A percentile compares a stretch with the other conserved stretches of the same genome.
Conservation (phyloP, 176 grass and related monocot genomes). For the Oryza glumipatula region DNA sequence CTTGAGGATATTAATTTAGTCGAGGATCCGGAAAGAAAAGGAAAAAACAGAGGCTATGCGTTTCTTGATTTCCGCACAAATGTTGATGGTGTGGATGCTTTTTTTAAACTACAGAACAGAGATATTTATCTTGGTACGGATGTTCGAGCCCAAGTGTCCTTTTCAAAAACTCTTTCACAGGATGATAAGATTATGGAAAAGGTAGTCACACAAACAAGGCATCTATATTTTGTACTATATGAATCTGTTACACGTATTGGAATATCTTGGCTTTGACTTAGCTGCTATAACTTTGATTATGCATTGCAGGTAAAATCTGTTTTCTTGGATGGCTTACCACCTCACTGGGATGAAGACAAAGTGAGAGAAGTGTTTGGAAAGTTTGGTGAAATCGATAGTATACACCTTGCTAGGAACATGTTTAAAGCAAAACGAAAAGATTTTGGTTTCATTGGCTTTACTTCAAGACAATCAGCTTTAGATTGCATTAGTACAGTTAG, state of each 20-base stretch:
- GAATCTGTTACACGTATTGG: conserved; percentile 20
- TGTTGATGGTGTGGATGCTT: conserved; percentile 67
- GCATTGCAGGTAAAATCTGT: conserved; percentile 64
- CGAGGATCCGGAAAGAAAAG: conserved; percentile 67
- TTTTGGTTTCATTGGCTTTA: conserved; percentile 73
- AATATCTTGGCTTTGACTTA: conserved; percentile 24
- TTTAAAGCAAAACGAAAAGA: conserved; percentile 60
- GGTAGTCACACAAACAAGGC: conserved; percentile 35
- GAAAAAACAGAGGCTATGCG: conserved; percentile 82
- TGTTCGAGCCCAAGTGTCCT: conserved; percentile 69
- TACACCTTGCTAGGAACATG: conserved; percentile 75
- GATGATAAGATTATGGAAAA: conserved; percentile 69
- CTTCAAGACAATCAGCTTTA: conserved; percentile 59
- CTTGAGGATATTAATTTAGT: conserved; percentile 78
- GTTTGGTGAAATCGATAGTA: conserved; percentile 72
- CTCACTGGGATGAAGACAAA: conserved; percentile 68
- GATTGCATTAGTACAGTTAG: conserved; percentile 61
- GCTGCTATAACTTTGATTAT: conserved; percentile 12
- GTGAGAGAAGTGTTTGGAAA: conserved; percentile 56
- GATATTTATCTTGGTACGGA: conserved; percentile 76
- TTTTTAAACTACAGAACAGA: conserved; percentile 66
- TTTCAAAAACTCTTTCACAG: conserved; percentile 69
- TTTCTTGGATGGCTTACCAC: conserved; percentile 69
- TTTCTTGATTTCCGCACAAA: conserved; percentile 76
- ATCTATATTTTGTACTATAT: conserved; percentile 15